phyloP scores from a whole-genome alignment of 2,329 filamentous ascomycete species.

The Macrophomina phaseolina region DNA sequence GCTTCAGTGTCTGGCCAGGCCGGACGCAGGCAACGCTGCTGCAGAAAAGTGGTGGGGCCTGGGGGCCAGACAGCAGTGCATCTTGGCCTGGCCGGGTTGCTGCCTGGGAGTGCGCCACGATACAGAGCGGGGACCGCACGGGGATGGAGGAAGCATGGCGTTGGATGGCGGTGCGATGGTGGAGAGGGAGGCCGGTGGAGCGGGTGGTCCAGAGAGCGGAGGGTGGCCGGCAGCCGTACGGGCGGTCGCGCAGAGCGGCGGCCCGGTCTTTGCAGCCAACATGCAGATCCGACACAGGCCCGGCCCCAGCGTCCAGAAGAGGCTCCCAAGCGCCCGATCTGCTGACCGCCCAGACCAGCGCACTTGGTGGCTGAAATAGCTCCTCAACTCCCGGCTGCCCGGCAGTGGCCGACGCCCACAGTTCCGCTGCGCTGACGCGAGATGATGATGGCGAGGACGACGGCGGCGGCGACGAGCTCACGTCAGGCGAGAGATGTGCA shows the following conservation, averaged over 20 bases:
- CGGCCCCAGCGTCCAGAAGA: neutral
- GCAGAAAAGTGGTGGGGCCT: neutral
- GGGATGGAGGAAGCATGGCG: neutral
- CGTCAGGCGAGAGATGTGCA: neutral
- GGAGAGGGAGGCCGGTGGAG: neutral
- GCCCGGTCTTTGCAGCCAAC: conserved; percentile 2
- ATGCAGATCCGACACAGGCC: neutral
- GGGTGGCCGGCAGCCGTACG: neutral
- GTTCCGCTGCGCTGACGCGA: conserved; percentile 28
- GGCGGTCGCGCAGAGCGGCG: neutral
- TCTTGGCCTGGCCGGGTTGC: neutral
- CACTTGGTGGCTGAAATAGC: neutral
- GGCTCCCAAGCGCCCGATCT: neutral
- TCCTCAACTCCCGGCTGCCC: neutral
- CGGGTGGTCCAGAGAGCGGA: neutral
- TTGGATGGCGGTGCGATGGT: neutral
- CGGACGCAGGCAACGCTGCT: neutral
- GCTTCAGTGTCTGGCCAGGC: neutral
- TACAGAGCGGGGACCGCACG: neutral
- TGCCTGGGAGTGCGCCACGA: conserved; percentile 11
- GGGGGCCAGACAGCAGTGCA: neutral
- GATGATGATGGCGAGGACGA: neutral
- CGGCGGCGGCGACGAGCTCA: neutral
- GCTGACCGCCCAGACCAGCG: neutral
- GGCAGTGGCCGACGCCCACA: neutral